Conservation (phyloP, 768 basidiomycete genomes). For the Pluteus cervinus region DNA sequence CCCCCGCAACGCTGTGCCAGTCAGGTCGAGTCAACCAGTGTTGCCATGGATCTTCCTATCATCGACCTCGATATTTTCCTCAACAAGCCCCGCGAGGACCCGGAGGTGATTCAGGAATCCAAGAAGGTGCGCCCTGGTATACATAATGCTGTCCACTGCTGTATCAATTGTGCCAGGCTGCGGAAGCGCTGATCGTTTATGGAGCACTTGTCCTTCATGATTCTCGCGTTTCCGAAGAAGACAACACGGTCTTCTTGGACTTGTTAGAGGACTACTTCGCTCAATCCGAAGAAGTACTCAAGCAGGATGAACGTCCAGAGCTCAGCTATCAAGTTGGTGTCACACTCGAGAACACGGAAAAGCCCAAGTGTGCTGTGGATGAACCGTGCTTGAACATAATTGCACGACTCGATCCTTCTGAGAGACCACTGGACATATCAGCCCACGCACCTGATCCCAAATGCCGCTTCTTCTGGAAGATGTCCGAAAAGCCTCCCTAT, state of each 20-base stretch:
- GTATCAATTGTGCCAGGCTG: conserved; percentile 47
- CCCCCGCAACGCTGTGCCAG: no score
- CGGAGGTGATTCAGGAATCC: conserved; percentile 53
- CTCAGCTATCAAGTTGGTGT: conserved; percentile 90
- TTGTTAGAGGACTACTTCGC: conserved; percentile 91
- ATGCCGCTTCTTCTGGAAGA: conserved; percentile 90
- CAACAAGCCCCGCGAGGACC: conserved; percentile 35
- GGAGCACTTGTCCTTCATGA: conserved; percentile 87
- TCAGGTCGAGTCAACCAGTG: no score
- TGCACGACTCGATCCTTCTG: conserved; percentile 61
- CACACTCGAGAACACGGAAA: conserved; percentile 95
- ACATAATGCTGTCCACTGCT: conserved; percentile 3
- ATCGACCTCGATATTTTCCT: conserved; percentile 75
- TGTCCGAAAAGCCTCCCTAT: conserved; percentile 71
- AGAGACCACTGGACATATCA: conserved; percentile 81
- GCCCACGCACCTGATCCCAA: conserved; percentile 87
- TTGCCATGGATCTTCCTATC: conserved; percentile 58
- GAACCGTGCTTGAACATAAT: conserved; percentile 82
- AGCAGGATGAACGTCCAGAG: conserved; percentile 79
- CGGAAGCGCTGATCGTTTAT: conserved; percentile 74
- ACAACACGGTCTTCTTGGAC: conserved; percentile 81
- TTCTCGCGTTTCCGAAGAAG: conserved; percentile 74
- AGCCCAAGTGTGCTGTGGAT: conserved; percentile 78
- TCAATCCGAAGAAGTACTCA: conserved; percentile 55
- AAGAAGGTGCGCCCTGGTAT: conserved; percentile 40